Conservation (phyloP, 2,329 filamentous ascomycete species). For the Erysiphe pulchra region DNA sequence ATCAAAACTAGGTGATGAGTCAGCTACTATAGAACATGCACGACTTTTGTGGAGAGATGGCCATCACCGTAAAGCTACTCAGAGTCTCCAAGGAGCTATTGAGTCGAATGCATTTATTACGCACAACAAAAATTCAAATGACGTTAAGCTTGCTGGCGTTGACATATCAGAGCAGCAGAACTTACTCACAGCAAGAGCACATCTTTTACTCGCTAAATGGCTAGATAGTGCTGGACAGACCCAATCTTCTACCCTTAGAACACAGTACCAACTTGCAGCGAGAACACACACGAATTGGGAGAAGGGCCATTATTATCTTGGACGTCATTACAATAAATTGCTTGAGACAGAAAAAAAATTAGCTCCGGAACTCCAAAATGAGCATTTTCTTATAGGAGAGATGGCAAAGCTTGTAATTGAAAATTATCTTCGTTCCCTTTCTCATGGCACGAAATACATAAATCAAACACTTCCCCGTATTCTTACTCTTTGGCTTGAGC, state of each 20-base stretch:
- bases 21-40: conserved; percentile 83
- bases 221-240: conserved; percentile 87
- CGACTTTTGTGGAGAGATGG: conserved; percentile 82
- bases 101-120: conserved; percentile 47
- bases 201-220: conserved; percentile 87
- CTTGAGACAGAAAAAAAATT: conserved; percentile 69
- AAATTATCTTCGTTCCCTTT: conserved; percentile 70
- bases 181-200: conserved; percentile 47
- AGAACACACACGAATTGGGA: conserved; percentile 54
- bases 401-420: conserved; percentile 73
- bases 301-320: conserved; percentile 91
- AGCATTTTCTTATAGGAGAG: conserved; percentile 56
- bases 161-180: conserved; percentile 20
- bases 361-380: conserved; percentile 49
- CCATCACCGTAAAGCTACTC: conserved; percentile 83
- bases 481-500: conserved; percentile 80
- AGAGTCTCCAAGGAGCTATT: conserved; percentile 69
- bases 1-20: conserved; percentile 56
- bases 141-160: conserved; percentile 5
- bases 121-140: conserved; percentile 9
- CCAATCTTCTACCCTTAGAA: conserved; percentile 51
- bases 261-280: conserved; percentile 65
- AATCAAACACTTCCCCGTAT: conserved; percentile 85
- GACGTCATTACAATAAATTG: conserved; percentile 91
- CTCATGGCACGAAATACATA: conserved; percentile 80